Conservation (phyloP, 495 filamentous ascomycete species). For the Aspergillus funiculosus region DNA sequence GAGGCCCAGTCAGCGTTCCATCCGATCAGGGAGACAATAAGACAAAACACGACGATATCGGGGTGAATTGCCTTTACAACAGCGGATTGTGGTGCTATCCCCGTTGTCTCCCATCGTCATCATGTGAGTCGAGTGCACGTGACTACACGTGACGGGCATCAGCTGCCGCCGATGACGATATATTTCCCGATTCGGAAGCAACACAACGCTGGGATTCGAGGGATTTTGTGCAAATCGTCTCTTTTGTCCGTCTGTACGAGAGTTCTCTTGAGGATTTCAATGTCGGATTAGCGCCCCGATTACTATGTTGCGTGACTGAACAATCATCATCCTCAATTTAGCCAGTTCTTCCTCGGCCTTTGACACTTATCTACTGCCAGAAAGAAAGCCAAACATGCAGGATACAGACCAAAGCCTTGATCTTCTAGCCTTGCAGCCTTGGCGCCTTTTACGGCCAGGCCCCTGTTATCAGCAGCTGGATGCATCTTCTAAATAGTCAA, state of each 20-base stretch:
- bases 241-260: no score
- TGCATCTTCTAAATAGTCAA: no score
- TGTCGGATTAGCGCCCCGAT: not conserved
- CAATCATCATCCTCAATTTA: no score
- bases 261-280: no score
- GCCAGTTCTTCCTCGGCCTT: no score
- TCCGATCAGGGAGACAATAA: not conserved
- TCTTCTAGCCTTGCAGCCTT: constrained; percentile 10
- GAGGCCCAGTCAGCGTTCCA: not conserved
- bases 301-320: no score
- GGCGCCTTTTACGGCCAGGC: not conserved
- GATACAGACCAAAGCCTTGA: constrained; percentile 8
- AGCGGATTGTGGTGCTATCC: no score
- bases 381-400: not conserved
- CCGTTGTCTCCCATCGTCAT: not conserved
- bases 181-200: not conserved
- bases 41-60: not conserved
- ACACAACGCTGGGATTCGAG: no score
- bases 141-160: constrained; percentile 1
- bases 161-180: not conserved
- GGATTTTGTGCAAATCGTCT: no score
- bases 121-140: not conserved
- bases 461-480: not conserved
- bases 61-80: not conserved
- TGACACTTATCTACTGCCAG: not conserved